Evolutionary conservation across 352 stramenopile species (phyloP).

Genomic region (Globisporangium takayamanum): DNA sequence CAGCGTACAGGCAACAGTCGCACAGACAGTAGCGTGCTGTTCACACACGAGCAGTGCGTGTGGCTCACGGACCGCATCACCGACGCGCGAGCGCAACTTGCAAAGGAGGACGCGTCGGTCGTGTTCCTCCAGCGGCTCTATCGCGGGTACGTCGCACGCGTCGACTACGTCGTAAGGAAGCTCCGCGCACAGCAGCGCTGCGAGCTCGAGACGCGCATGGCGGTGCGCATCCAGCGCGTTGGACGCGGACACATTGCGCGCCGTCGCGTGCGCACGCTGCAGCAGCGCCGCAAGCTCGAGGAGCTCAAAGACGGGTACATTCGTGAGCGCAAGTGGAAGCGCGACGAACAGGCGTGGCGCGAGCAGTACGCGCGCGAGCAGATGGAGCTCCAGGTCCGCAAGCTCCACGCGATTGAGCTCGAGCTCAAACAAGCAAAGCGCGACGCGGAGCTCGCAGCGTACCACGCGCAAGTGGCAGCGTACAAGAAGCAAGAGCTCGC

Average conservation of each 20-base stretch:
- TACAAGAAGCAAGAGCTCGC: constrained; percentile 28
- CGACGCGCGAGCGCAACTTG: constrained; percentile 23
- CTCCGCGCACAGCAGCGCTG: constrained; percentile 25
- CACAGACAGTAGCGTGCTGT: neutral
- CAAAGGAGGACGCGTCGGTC: constrained; percentile 30
- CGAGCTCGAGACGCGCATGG: constrained; percentile 27
- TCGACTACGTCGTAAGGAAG: constrained; percentile 34
- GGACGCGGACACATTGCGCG: constrained; percentile 30
- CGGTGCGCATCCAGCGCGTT: constrained; percentile 27
- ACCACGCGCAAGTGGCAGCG: constrained; percentile 37
- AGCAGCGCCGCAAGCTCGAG: constrained; percentile 26
- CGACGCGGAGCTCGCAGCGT: constrained; percentile 50
- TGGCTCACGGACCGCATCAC: constrained; percentile 38
- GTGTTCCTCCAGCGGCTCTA: constrained; percentile 52
- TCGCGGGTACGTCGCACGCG: constrained; percentile 35
- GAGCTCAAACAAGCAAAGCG: constrained; percentile 53
- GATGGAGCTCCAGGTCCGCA: constrained; percentile 45
- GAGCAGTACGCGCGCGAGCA: constrained; percentile 39
- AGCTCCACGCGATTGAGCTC: constrained; percentile 33
- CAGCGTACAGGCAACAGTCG: neutral
- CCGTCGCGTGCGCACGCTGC: constrained; percentile 19
- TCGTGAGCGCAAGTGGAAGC: constrained; percentile 48
- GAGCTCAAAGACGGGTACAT: constrained; percentile 55
- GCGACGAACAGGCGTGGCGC: constrained; percentile 35
- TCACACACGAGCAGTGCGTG: constrained; percentile 32